Evolutionary conservation across 1,284 basidiomycete species (phyloP).

Genomic region (Fomitopsis schrenkii): DNA sequence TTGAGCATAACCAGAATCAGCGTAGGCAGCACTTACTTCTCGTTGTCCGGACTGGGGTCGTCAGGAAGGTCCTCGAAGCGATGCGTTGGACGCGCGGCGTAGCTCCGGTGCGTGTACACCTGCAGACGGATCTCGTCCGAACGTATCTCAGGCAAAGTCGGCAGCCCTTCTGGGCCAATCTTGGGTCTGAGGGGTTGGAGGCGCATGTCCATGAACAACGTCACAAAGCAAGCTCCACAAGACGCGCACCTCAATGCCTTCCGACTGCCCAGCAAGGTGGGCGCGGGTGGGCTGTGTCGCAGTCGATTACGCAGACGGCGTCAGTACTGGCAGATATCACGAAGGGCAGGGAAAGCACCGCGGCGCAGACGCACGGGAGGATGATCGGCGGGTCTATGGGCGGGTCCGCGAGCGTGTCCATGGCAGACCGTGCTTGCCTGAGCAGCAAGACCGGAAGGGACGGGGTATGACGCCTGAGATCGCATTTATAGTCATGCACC

Average conservation of each 20-base stretch:
- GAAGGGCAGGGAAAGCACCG: not conserved
- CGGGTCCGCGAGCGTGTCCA: not conserved
- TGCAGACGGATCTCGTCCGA: constrained; percentile 39
- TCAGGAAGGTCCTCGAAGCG: constrained; percentile 67
- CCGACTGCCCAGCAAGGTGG: not conserved
- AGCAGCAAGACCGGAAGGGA: not conserved
- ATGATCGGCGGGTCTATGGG: not conserved
- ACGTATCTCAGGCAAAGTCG: constrained; percentile 48
- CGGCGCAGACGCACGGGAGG: not conserved
- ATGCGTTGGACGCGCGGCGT: constrained; percentile 59
- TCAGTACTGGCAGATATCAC: not conserved
- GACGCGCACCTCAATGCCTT: not conserved
- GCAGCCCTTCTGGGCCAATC: constrained; percentile 28
- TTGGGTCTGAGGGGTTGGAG: constrained; percentile 18
- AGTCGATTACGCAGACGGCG: not conserved
- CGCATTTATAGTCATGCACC: not conserved
- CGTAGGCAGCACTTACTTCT: constrained; percentile 45
- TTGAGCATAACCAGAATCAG: not conserved
- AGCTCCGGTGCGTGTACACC: constrained; percentile 73
- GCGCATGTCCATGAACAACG: not conserved
- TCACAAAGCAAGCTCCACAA: not conserved
- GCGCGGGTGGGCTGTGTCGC: not conserved
- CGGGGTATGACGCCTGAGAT: not conserved
- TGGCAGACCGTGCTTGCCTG: not conserved
- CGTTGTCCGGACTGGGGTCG: constrained; percentile 74